Evolutionary conservation across 441 rosid genomes (phyloP).

Genomic region (Eutrema salsugineum): DNA sequence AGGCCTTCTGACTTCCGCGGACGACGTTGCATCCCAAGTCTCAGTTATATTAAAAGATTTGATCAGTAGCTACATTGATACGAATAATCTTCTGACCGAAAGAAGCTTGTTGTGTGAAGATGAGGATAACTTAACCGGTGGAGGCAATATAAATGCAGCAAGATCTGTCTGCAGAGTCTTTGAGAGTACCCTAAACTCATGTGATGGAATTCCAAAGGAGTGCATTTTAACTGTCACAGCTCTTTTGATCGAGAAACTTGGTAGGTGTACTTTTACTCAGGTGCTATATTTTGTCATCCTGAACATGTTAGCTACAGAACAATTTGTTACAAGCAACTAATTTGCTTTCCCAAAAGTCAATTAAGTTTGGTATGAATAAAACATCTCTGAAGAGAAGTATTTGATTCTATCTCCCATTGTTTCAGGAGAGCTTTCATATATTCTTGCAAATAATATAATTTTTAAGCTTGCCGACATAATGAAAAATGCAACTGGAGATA

Average conservation of each 20-base stretch:
- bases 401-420: constrained; percentile 2
- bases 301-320: neutral
- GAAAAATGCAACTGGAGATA: constrained; percentile 38
- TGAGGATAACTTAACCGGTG: constrained; percentile 35
- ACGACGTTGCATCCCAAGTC: constrained; percentile 54
- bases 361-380: neutral
- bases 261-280: constrained; percentile 40
- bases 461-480: constrained; percentile 68
- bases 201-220: constrained; percentile 51
- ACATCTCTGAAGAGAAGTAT: neutral
- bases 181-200: constrained; percentile 47
- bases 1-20: constrained; percentile 68
- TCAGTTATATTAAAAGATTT: constrained; percentile 57
- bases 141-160: constrained; percentile 44
- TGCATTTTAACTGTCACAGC: constrained; percentile 55
- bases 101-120: constrained; percentile 35
- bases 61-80: constrained; percentile 46
- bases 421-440: constrained; percentile 57
- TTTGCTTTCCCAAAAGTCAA: neutral
- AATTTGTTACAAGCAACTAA: neutral
- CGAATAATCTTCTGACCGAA: constrained; percentile 28
- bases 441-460: constrained; percentile 54
- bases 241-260: constrained; percentile 63
- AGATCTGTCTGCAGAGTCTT: constrained; percentile 50
- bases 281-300: neutral